Base-by-base conservation (phyloP, 768 basidiomycete species). In the Cyclocybe aegerita region DNA sequence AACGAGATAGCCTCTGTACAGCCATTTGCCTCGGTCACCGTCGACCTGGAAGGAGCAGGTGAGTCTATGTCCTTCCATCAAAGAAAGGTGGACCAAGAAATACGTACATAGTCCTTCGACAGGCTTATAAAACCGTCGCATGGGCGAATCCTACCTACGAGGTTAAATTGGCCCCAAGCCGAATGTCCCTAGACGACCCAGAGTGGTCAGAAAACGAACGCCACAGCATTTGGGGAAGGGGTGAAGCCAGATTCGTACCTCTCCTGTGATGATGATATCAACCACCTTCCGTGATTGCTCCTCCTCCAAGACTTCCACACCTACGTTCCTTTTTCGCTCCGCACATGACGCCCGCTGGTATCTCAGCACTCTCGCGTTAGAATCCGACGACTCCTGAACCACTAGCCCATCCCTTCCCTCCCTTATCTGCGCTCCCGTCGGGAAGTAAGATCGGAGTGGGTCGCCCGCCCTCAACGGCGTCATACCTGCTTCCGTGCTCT, bases 131-230 rank as follows among this genome's bases (percentile, higher is more conserved):
- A 81, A 7, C 92, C 92, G 63, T 94, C 92, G 59, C 79, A 82
- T 11, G 85, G 80, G 49, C 93, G 74, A n/a, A 95, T 78, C 12
- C 92, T 80, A 34, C 93, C 92, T 3, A 85, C 70, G 17, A 95
- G 66, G 50, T 77, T 84, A 68, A 93, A 95, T 56, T 90, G 85
- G 16, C 93, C 92, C 92, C 92, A 95, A 10, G 90, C 84, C 7
- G 92, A 94, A 68, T 94, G 93, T 4, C 92, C 91, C 89, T 92
- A 50, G 14, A 14, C 47, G 39, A 46, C 54, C 23, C 49, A 50
- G n/a, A n/a, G 50, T 38, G 7, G n/a, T 15, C n/a, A 38, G 32
- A 38, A 30, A 23, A 12, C 5, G 35, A 7, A 14, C 33, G 42
- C 23, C 39, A 12, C 3, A 29, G 11, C 9, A 36, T 34, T 6